Percentiles rank a stretch among this genome's conserved stretches.
Conservation (phyloP, 2,329 filamentous ascomycete species). For the Beauveria medogensis region DNA sequence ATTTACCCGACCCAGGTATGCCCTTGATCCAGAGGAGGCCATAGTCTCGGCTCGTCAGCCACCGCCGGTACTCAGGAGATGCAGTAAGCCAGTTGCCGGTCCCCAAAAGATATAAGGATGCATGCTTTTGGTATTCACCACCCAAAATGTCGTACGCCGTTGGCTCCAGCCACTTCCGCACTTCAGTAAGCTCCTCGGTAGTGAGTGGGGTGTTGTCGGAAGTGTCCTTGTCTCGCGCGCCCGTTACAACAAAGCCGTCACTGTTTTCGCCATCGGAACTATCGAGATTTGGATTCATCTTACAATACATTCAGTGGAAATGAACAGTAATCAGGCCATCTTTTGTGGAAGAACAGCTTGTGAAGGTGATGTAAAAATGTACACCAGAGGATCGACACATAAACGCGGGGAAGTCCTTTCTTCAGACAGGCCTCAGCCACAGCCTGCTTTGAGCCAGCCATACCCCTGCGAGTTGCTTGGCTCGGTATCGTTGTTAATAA, state of each 20-base stretch:
- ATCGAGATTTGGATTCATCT: background rate
- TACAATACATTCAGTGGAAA: background rate
- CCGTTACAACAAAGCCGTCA: background rate
- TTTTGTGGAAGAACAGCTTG: background rate
- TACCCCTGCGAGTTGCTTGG: background rate
- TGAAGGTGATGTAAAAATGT: background rate
- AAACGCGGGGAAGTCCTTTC: background rate
- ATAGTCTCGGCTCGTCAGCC: constrained; percentile 10
- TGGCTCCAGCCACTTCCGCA: constrained; percentile 24
- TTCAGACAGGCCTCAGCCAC: background rate
- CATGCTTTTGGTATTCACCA: constrained; percentile 22
- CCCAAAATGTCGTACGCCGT: constrained; percentile 19
- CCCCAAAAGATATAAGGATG: constrained; percentile 14
- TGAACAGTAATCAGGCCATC: background rate
- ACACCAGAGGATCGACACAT: background rate
- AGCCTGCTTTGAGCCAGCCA: background rate
- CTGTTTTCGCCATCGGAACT: background rate
- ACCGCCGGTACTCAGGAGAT: constrained; percentile 13
- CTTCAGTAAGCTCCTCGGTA: background rate
- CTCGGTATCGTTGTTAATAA: background rate
- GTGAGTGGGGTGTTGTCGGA: background rate
- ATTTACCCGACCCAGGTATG: constrained; percentile 31
- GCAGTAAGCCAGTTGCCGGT: constrained; percentile 18
- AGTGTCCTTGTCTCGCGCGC: background rate
- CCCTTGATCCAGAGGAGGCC: constrained; percentile 26